phyloP scores from a whole-genome alignment of 2,329 filamentous ascomycete species.

The Neocatenulostroma microsporum region DNA sequence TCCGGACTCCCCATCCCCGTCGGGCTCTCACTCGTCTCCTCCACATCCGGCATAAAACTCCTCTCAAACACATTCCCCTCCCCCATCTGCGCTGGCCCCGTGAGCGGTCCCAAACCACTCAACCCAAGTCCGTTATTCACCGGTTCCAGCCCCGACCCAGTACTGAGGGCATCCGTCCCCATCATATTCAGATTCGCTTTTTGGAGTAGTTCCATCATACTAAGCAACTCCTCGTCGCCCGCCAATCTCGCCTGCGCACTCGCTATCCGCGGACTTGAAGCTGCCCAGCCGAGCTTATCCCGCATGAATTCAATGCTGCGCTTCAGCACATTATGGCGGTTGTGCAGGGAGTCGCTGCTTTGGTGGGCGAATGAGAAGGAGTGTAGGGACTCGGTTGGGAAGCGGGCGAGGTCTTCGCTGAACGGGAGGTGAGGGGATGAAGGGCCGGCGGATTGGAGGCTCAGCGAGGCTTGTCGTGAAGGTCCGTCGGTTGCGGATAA shows the following conservation, averaged over 20 bases:
- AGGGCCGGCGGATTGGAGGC: slow-evolving; percentile 49
- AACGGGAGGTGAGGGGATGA: slow-evolving; percentile 63
- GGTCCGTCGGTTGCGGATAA: slow-evolving; percentile 60
- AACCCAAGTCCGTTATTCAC: slow-evolving; percentile 16
- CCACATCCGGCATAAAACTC: slow-evolving; percentile 51
- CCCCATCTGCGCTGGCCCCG: slow-evolving; percentile 66
- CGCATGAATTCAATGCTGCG: slow-evolving; percentile 95
- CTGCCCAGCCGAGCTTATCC: slow-evolving; percentile 76
- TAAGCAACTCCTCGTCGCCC: slow-evolving; percentile 79
- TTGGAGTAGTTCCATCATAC: slow-evolving; percentile 80
- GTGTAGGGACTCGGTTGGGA: slow-evolving; percentile 91
- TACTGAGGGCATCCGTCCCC: slow-evolving; percentile 30
- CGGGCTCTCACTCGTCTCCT: slow-evolving; percentile 33
- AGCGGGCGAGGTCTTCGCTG: slow-evolving; percentile 81
- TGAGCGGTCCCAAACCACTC: slow-evolving; percentile 59
- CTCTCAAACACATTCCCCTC: slow-evolving; percentile 78
- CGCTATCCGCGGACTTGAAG: slow-evolving; percentile 65
- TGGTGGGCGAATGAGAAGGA: slow-evolving; percentile 98
- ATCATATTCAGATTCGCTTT: slow-evolving; percentile 70
- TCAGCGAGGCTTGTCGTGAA: slow-evolving; percentile 32
- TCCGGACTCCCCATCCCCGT: slow-evolving; percentile 26
- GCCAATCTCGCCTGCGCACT: slow-evolving; percentile 74
- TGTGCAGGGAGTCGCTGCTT: slow-evolving; percentile 85
- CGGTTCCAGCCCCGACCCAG: slow-evolving; percentile 5
- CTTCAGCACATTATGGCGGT: slow-evolving; percentile 85